Evolutionary conservation across 192 early-diverging fungal genomes (phyloP).

Genomic region (Phlyctochytrium arcticum): DNA sequence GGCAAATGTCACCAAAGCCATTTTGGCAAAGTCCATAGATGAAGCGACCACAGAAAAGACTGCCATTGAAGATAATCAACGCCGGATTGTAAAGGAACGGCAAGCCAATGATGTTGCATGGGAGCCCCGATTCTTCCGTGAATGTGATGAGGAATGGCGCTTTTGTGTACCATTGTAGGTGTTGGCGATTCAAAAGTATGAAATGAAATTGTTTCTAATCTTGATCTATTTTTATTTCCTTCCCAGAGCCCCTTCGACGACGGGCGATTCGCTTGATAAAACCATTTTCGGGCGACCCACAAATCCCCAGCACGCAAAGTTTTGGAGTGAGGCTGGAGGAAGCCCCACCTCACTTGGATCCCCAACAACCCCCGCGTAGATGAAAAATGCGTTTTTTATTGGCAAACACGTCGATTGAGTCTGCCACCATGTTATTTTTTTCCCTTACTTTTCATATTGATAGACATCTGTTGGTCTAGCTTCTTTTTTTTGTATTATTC

Average conservation of each 20-base stretch:
- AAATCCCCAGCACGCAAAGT: conserved; percentile 8
- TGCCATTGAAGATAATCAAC: conserved; percentile 66
- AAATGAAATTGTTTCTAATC: not conserved
- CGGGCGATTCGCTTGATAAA: not conserved
- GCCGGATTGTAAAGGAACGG: conserved; percentile 48
- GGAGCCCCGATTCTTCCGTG: conserved; percentile 53
- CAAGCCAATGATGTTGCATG: conserved; percentile 47
- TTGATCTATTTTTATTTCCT: not conserved
- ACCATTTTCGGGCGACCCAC: conserved; percentile 7
- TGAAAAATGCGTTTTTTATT: too few species aligned
- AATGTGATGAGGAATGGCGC: conserved; percentile 27
- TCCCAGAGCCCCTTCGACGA: conserved; percentile 9
- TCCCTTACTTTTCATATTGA: too few species aligned
- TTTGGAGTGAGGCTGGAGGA: too few species aligned
- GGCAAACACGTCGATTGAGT: too few species aligned
- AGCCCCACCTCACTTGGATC: too few species aligned
- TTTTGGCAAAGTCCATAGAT: conserved; percentile 48
- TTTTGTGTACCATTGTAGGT: conserved; percentile 13
- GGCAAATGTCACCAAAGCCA: conserved; percentile 53
- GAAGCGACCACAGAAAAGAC: conserved; percentile 66
- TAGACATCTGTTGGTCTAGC: too few species aligned
- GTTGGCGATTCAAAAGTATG: not conserved
- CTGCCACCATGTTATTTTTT: too few species aligned
- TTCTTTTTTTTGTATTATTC: too few species aligned
- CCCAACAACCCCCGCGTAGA: too few species aligned